Conservation (phyloP, 352 stramenopile genomes). For the Globisporangium radiosum region DNA sequence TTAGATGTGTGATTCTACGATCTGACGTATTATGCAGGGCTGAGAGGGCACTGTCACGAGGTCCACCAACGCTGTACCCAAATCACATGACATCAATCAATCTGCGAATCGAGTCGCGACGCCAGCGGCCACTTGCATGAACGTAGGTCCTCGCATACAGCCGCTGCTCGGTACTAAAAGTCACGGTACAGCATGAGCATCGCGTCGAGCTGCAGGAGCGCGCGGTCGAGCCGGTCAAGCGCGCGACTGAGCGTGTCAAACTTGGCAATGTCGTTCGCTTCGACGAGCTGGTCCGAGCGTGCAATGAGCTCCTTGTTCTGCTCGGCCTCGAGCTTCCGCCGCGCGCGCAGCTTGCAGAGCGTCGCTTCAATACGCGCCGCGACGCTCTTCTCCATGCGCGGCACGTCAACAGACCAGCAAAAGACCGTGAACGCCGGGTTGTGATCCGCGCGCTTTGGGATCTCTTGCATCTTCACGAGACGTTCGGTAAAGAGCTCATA, state of each 20-base stretch:
- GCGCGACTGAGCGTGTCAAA: constrained; percentile 84
- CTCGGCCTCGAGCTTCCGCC: constrained; percentile 70
- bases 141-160: too few species aligned
- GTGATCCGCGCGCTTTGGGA: constrained; percentile 83
- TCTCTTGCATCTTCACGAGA: constrained; percentile 80
- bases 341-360: constrained; percentile 60
- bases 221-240: constrained; percentile 78
- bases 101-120: too few species aligned
- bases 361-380: constrained; percentile 63
- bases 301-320: constrained; percentile 87
- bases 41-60: too few species aligned
- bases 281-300: constrained; percentile 80
- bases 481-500: constrained; percentile 77
- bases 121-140: too few species aligned
- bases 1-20: too few species aligned
- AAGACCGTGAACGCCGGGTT: constrained; percentile 87
- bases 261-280: constrained; percentile 79
- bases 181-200: constrained; percentile 88
- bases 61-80: too few species aligned
- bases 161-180: constrained; percentile 30
- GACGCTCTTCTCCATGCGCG: constrained; percentile 52
- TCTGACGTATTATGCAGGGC: too few species aligned
- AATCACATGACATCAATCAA: too few species aligned
- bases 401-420: constrained; percentile 79
- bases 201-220: constrained; percentile 73